These are phyloP conservation scores for Aspergillus brunneoviolaceus DNA, from an alignment of 2,329 filamentous ascomycete genomes.

Conservation along the genomic window DNA sequence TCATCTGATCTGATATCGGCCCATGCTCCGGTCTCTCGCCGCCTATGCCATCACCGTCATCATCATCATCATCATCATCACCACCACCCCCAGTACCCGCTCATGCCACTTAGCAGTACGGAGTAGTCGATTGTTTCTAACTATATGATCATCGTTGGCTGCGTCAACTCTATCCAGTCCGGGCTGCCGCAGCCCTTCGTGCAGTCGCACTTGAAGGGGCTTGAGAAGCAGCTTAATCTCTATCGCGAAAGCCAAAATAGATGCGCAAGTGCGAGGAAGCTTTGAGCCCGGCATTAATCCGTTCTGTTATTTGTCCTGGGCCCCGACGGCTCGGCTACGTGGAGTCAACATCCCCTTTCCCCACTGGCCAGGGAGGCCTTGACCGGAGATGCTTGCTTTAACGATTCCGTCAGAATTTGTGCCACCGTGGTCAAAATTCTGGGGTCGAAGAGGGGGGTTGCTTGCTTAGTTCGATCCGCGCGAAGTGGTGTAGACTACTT, in stretches of 20 bases:
- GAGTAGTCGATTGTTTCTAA: background rate
- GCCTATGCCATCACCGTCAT: background rate
- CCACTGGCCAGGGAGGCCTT: background rate
- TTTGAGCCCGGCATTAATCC: slow-evolving; percentile 13
- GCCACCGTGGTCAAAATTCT: background rate
- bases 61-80: too few species aligned
- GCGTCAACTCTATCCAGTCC: background rate
- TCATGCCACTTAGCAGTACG: background rate
- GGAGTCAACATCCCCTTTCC: background rate
- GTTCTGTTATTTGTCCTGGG: slow-evolving; percentile 10
- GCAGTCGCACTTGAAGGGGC: background rate
- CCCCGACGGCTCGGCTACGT: slow-evolving; percentile 1
- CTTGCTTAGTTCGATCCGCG: background rate
- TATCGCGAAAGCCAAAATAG: slow-evolving; percentile 10
- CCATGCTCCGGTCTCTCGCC: background rate
- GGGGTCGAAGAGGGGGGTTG: background rate
- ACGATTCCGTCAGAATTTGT: background rate
- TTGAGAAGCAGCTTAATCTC: slow-evolving; percentile 13
- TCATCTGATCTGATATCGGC: background rate
- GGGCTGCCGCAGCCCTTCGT: background rate
- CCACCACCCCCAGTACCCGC: background rate
- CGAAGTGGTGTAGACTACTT: background rate
- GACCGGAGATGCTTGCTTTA: background rate
- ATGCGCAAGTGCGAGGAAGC: slow-evolving; percentile 10
- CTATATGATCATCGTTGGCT: background rate